Evolutionary conservation across 192 early-diverging fungal genomes (phyloP).

Genomic region (Umbelopsis vinacea): DNA sequence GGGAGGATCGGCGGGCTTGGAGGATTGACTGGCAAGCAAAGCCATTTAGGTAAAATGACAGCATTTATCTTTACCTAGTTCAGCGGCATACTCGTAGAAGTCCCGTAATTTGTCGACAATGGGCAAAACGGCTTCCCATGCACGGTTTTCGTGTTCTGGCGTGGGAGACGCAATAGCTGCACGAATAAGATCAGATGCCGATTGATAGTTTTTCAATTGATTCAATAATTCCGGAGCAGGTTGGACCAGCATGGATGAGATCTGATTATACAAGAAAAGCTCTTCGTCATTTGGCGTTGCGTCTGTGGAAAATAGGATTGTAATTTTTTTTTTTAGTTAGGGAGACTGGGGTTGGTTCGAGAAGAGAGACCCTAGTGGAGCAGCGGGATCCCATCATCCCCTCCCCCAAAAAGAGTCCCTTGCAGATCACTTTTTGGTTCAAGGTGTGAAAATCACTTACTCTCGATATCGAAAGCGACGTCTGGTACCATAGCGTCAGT

Average conservation of each 20-base stretch:
- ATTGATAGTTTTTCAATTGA: constrained; percentile 60
- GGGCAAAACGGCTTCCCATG: constrained; percentile 86
- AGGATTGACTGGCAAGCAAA: not conserved
- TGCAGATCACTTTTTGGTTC: constrained; percentile 9
- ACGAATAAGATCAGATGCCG: constrained; percentile 76
- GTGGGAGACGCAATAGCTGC: constrained; percentile 86
- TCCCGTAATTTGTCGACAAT: constrained; percentile 76
- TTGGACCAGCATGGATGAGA: constrained; percentile 54
- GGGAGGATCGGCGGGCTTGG: constrained; percentile 14
- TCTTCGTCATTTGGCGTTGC: constrained; percentile 68
- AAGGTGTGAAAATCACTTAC: constrained; percentile 41
- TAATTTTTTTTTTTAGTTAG: not conserved
- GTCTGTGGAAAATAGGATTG: constrained; percentile 32
- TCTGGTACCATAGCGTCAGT: constrained; percentile 52
- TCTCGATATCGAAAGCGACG: constrained; percentile 65
- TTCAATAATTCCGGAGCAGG: constrained; percentile 59
- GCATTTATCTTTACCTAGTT: constrained; percentile 64
- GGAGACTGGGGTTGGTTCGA: not conserved
- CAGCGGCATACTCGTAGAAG: constrained; percentile 81
- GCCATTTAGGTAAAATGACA: constrained; percentile 9
- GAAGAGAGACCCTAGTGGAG: not conserved
- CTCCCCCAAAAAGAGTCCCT: constrained; percentile 18
- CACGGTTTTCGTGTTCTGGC: constrained; percentile 83
- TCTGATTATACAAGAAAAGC: constrained; percentile 59
- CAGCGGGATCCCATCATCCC: not conserved